Conservation (phyloP, 164 flowering plant genomes). For the Chloranthus sessilifolius region DNA sequence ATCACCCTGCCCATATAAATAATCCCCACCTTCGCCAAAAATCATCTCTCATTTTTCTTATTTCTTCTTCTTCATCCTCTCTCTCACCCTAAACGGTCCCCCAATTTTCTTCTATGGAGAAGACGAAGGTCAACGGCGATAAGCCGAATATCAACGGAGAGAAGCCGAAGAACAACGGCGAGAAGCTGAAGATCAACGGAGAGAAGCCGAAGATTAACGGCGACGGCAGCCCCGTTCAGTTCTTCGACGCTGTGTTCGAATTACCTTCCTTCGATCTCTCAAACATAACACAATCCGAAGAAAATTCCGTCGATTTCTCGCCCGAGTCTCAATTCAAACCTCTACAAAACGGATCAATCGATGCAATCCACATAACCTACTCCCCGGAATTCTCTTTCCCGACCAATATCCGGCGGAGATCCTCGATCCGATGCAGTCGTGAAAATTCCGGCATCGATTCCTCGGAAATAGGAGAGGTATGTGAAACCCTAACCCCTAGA, state of each 20-base stretch:
- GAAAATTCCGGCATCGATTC: slow-evolving; percentile 1
- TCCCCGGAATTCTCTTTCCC: slow-evolving; percentile 9
- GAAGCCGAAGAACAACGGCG: too few species aligned
- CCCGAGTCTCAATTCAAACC: slow-evolving; percentile 10
- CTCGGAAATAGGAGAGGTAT: slow-evolving; percentile 9
- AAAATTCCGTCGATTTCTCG: slow-evolving; percentile 18
- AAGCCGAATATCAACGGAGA: too few species aligned
- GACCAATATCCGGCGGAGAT: slow-evolving; percentile 25
- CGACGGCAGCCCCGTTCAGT: slow-evolving; percentile 9
- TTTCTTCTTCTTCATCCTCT: too few species aligned
- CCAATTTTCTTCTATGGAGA: too few species aligned
- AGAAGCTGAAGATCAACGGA: too few species aligned
- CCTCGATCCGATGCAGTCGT: slow-evolving; percentile 7
- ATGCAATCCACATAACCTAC: not conserved
- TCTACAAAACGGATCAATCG: slow-evolving; percentile 1
- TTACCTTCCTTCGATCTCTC: slow-evolving; percentile 36
- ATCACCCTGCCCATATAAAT: too few species aligned
- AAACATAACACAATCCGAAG: slow-evolving; percentile 12
- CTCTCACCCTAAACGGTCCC: too few species aligned
- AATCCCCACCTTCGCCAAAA: too few species aligned
- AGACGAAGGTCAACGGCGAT: too few species aligned
- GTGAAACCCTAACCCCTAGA: not conserved
- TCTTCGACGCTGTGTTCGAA: slow-evolving; percentile 42
- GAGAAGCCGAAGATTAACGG: too few species aligned
- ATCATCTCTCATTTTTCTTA: too few species aligned